Percentiles rank a stretch among this genome's conserved stretches.
phyloP scores from a whole-genome alignment of 2,329 filamentous ascomycete genomes.

The Graphilbum fragrans region DNA sequence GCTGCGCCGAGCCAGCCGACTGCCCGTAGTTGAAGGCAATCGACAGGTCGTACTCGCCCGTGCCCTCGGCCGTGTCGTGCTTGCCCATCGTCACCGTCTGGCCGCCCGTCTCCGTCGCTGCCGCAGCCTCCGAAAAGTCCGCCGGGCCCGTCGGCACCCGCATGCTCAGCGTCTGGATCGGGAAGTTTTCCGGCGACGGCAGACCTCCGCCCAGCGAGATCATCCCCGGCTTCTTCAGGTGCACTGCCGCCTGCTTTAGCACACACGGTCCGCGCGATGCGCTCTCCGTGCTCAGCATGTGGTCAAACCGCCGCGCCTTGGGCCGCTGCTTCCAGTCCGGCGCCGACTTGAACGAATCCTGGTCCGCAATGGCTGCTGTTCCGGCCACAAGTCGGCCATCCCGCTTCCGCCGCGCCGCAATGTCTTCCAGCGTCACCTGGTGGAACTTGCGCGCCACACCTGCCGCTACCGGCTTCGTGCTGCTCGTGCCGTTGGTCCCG shows the following conservation, averaged over 20 bases:
- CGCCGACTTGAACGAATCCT: conserved; percentile 72
- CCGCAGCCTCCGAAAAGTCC: conserved; percentile 59
- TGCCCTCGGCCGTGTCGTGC: conserved; percentile 49
- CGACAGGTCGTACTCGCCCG: conserved; percentile 55
- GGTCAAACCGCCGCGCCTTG: conserved; percentile 71
- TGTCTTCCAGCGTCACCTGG: conserved; percentile 54
- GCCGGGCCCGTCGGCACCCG: conserved; percentile 55
- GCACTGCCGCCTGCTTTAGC: conserved; percentile 73
- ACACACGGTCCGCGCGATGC: conserved; percentile 49
- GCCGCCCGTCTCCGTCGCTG: conserved; percentile 37
- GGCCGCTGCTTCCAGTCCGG: conserved; percentile 43
- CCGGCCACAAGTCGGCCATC: conserved; percentile 62
- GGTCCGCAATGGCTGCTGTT: conserved; percentile 64
- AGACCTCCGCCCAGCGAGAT: conserved; percentile 90
- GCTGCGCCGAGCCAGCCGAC: conserved; percentile 70
- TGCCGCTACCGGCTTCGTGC: conserved; percentile 1
- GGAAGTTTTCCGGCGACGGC: conserved; percentile 82
- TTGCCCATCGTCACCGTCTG: conserved; percentile 60
- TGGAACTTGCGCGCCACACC: not conserved
- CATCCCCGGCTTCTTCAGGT: conserved; percentile 67
- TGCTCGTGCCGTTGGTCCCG: conserved; percentile 14
- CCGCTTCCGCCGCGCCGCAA: conserved; percentile 56
- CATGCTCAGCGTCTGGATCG: conserved; percentile 67
- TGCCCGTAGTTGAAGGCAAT: conserved; percentile 92
- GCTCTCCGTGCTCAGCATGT: conserved; percentile 51